Evolutionary conservation across 331 rosid genomes (phyloP).

Genomic region (Saraca asoca): DNA sequence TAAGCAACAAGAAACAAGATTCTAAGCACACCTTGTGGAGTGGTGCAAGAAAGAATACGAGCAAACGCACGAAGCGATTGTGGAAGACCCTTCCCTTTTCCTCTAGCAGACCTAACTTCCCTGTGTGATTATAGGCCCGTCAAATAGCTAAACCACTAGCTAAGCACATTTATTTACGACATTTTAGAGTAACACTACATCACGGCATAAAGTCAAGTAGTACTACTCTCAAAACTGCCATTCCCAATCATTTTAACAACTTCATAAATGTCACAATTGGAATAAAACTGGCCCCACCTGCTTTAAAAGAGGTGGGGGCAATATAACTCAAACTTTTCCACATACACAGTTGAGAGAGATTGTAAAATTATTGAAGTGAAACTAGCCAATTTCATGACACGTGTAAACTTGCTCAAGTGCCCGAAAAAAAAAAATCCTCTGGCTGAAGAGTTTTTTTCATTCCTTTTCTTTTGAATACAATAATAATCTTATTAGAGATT

Average conservation of each 20-base stretch:
- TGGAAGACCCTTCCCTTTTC: slow-evolving; percentile 76
- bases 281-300: no score
- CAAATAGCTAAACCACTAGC: slow-evolving; percentile 42
- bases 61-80: slow-evolving; percentile 82
- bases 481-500: no score
- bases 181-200: slow-evolving; percentile 32
- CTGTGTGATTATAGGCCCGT: slow-evolving; percentile 48
- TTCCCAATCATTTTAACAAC: background rate
- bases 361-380: no score
- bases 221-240: slow-evolving; percentile 18
- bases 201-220: slow-evolving; percentile 8
- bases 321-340: no score
- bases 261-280: no score
- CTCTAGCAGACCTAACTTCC: slow-evolving; percentile 59
- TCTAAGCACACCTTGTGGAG: slow-evolving; percentile 47
- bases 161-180: slow-evolving; percentile 17
- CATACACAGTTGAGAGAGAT: no score
- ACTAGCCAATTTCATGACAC: no score
- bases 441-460: no score
- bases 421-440: no score
- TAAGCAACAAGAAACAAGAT: slow-evolving; percentile 8
- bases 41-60: slow-evolving; percentile 62
- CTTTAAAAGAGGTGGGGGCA: no score
- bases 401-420: no score
- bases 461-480: no score